Conservation (phyloP, 305 asterid genomes). For the Striga hermonthica region DNA sequence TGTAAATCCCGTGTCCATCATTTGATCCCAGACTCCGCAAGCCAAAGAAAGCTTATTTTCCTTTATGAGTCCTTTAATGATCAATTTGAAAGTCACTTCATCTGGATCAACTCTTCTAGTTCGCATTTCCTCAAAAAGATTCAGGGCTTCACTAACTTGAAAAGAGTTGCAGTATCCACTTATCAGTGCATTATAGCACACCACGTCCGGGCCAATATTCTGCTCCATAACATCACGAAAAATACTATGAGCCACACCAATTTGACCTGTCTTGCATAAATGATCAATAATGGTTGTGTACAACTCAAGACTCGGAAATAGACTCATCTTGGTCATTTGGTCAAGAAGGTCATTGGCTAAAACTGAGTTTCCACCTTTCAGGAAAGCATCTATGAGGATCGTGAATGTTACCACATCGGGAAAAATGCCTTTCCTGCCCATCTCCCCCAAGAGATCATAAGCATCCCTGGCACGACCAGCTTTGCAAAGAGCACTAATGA, state of each 20-base stretch:
- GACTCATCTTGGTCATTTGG: conserved; percentile 60
- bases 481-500: conserved; percentile 66
- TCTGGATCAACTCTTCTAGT: conserved; percentile 59
- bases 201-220: conserved; percentile 65
- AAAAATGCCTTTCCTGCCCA: conserved; percentile 61
- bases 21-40: conserved; percentile 79
- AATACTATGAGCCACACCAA: conserved; percentile 52
- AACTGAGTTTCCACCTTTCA: conserved; percentile 58
- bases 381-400: conserved; percentile 63
- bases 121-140: conserved; percentile 68
- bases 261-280: conserved; percentile 58
- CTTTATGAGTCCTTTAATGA: conserved; percentile 70
- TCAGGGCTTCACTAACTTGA: conserved; percentile 67
- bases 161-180: conserved; percentile 64
- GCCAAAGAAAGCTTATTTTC: conserved; percentile 68
- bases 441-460: conserved; percentile 64
- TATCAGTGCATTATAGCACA: conserved; percentile 77
- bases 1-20: conserved; percentile 93
- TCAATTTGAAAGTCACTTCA: conserved; percentile 70
- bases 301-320: conserved; percentile 59
- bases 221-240: conserved; percentile 66
- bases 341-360: conserved; percentile 62
- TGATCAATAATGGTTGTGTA: conserved; percentile 69
- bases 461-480: conserved; percentile 50
- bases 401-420: conserved; percentile 88